Percentiles rank a stretch among this genome's conserved stretches.
These are phyloP conservation scores for Microdochium trichocladiopsis DNA, from an alignment of 2,329 filamentous ascomycete genomes.

Conservation along the genomic window DNA sequence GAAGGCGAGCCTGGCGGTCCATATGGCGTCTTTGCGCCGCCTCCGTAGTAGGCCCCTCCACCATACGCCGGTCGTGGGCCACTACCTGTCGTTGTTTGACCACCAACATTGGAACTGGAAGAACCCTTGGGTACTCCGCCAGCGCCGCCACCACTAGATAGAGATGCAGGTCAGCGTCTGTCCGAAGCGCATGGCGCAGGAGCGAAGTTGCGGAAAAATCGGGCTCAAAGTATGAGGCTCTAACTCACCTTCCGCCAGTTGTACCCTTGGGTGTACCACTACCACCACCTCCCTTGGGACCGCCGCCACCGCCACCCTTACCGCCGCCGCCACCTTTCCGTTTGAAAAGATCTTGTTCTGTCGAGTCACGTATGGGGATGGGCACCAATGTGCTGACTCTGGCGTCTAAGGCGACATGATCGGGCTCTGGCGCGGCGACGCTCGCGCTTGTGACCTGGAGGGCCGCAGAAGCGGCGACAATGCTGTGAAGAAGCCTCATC, in stretches of 20 bases:
- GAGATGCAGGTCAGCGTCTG: conserved; percentile 1
- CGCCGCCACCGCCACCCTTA: conserved; percentile 26
- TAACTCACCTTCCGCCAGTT: no score
- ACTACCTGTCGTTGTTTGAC: conserved; percentile 48
- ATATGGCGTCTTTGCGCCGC: conserved; percentile 58
- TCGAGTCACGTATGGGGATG: conserved; percentile 7
- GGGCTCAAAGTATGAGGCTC: no score
- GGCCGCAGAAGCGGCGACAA: background rate
- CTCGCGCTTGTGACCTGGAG: background rate
- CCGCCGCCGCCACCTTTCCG: conserved; percentile 53
- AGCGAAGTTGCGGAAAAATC: no score
- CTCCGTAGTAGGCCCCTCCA: conserved; percentile 58
- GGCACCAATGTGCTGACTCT: background rate
- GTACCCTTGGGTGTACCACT: background rate
- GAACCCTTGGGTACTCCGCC: conserved; percentile 11
- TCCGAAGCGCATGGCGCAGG: no score
- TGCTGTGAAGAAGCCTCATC: background rate
- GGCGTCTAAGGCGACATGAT: conserved; percentile 10
- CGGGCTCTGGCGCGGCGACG: conserved; percentile 8
- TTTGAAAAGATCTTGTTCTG: conserved; percentile 44
- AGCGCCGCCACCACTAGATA: background rate
- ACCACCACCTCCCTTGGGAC: background rate
- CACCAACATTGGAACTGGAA: conserved; percentile 33
- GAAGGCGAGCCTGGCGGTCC: conserved; percentile 36
- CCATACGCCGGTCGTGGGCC: conserved; percentile 52